These are phyloP conservation scores for Triangularia verruculosa DNA, from an alignment of 2,329 filamentous ascomycete species.

Conservation along the genomic window DNA sequence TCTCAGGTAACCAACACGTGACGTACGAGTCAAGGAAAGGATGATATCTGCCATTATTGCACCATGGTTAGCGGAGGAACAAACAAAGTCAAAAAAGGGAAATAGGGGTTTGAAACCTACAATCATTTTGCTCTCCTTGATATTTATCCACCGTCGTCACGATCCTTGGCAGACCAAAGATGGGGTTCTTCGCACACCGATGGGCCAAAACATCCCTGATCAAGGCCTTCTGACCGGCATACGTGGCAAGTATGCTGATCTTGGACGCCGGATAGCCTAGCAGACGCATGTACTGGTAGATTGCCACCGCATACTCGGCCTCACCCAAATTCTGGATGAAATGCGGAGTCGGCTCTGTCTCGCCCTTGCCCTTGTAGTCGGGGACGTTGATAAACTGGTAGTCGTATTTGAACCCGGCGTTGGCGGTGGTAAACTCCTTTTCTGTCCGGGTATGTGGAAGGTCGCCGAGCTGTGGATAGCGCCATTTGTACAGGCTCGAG, in stretches of 20 bases:
- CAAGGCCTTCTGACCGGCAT: conserved; percentile 85
- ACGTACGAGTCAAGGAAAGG: conserved; percentile 85
- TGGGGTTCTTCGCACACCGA: conserved; percentile 74
- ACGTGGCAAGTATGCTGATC: conserved; percentile 89
- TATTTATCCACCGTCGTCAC: conserved; percentile 98
- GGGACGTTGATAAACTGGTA: conserved; percentile 96
- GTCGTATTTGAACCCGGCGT: conserved; percentile 88
- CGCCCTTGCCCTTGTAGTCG: conserved; percentile 86
- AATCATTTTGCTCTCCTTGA: conserved; percentile 98
- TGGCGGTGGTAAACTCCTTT: conserved; percentile 74
- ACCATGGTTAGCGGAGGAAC: conserved; percentile 15
- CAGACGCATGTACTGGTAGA: conserved; percentile 96
- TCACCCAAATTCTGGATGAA: conserved; percentile 97
- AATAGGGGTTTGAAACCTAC: conserved; percentile 51
- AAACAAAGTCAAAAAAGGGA: background rate
- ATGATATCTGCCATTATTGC: conserved; percentile 68
- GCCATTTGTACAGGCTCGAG: conserved; percentile 88
- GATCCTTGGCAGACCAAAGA: conserved; percentile 86
- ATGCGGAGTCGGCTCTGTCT: conserved; percentile 85
- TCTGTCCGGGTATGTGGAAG: conserved; percentile 68
- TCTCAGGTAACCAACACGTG: conserved; percentile 84
- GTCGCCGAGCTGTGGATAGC: conserved; percentile 77
- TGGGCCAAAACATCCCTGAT: conserved; percentile 83
- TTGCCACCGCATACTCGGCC: conserved; percentile 91
- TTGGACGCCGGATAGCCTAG: conserved; percentile 81